These are phyloP conservation scores for Solanum chaucha DNA, from an alignment of 257 asterid genomes.

Conservation along the genomic window DNA sequence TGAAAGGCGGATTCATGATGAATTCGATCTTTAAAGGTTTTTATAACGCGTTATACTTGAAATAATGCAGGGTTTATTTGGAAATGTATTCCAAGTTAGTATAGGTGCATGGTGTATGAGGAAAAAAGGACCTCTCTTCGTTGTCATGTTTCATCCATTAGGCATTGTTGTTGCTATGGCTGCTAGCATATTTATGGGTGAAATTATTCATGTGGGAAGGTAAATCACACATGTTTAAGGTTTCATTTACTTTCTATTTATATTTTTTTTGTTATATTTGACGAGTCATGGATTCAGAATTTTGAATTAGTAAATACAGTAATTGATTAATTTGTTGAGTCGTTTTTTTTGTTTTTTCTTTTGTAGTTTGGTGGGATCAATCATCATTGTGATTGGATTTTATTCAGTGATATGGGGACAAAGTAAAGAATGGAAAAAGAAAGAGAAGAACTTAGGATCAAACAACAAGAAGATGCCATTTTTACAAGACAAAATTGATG, in stretches of 20 bases:
- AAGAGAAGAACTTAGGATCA: conserved; percentile 12
- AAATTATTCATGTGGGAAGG: conserved; percentile 61
- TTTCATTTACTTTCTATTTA: not conserved
- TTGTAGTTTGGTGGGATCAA: conserved; percentile 50
- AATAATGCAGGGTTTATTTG: conserved; percentile 40
- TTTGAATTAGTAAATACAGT: not conserved
- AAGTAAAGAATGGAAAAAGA: conserved; percentile 30
- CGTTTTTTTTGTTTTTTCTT: not conserved
- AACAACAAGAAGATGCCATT: conserved; percentile 25
- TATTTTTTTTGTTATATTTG: no score
- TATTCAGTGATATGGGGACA: conserved; percentile 59
- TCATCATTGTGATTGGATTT: conserved; percentile 40
- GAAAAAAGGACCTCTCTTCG: conserved; percentile 59
- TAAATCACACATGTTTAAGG: not conserved
- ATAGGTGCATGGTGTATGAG: conserved; percentile 51
- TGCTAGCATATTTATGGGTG: conserved; percentile 44
- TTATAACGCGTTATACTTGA: not conserved
- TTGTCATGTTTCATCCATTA: conserved; percentile 52
- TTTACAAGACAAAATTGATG: conserved; percentile 13
- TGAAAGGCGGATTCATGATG: not conserved
- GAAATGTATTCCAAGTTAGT: conserved; percentile 48
- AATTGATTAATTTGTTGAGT: not conserved
- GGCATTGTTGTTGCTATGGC: conserved; percentile 38
- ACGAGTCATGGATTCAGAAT: not conserved
- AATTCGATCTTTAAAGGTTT: not conserved